phyloP scores from a whole-genome alignment of 1,284 basidiomycete genomes.

The Cryptococcus sp. region DNA sequence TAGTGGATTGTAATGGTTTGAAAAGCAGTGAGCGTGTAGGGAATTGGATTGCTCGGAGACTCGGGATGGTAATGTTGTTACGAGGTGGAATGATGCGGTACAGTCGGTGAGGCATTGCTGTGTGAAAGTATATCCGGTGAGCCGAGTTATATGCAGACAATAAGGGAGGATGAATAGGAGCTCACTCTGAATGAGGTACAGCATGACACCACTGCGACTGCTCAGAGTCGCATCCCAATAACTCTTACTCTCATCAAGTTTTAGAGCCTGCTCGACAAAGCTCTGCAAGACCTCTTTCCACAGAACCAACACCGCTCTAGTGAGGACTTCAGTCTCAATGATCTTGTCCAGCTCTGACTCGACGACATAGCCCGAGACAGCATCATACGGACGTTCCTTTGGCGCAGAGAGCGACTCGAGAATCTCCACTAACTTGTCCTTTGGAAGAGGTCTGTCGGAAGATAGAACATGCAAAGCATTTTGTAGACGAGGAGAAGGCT shows the following conservation, averaged over 20 bases:
- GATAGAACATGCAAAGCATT: constrained; percentile 40
- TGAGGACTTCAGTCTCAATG: constrained; percentile 45
- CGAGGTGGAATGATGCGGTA: constrained; percentile 30
- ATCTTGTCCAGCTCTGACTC: constrained; percentile 32
- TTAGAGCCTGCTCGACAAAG: constrained; percentile 39
- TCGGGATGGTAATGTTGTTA: constrained; percentile 24
- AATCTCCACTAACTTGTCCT: constrained; percentile 31
- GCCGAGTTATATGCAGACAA: not conserved
- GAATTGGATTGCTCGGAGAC: constrained; percentile 24
- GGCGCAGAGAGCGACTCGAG: constrained; percentile 26
- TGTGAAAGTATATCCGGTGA: not conserved
- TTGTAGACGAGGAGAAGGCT: constrained; percentile 26
- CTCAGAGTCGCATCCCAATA: constrained; percentile 46
- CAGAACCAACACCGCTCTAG: constrained; percentile 46
- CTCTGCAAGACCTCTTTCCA: constrained; percentile 49
- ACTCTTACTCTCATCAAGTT: constrained; percentile 43
- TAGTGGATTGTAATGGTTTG: constrained; percentile 26
- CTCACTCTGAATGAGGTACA: constrained; percentile 52
- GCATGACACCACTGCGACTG: constrained; percentile 31
- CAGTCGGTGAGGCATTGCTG: constrained; percentile 50
- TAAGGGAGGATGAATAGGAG: not conserved
- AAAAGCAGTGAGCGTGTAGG: constrained; percentile 30
- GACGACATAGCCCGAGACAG: constrained; percentile 4
- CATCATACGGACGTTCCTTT: not conserved
- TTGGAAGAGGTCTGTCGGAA: constrained; percentile 26